Evolutionary conservation across 768 basidiomycete genomes (phyloP), one percentile per base, ranked within the genome.

Genomic region (Clitopilus hobsonii): DNA sequence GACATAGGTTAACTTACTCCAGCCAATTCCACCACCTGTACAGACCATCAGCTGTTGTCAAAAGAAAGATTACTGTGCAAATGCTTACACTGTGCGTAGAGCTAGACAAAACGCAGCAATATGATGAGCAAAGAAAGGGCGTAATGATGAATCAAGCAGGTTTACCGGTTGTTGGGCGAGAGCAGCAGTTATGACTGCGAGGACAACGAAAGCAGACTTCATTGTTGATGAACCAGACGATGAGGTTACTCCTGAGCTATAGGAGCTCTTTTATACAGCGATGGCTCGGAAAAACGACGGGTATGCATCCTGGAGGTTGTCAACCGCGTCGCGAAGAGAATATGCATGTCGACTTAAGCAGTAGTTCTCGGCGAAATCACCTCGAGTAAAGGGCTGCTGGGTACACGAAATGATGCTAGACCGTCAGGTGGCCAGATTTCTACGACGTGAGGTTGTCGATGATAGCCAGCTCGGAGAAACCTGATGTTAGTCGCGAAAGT

Each of bases 1-100:
- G 38, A n/a, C 13, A 22, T 25, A 53, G 20, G n/a, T 32, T n/a
- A 6, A 26, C 65, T 23, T 61, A 66, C 65, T 57, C 63, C 62
- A 66, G 32, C 58, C 59, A 20, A 63, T 58, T 5, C 65, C 64
- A 25, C 65, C 65, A 38, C 65, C 65, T 65, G 22, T n/a, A 2
- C 51, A 14, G 38, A 13, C 4, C 3, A 50, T 60, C 26, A 56
- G 28, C 26, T 53, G n/a, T n/a, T n/a, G n/a, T n/a, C n/a, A n/a
- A n/a, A n/a, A n/a, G n/a, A n/a, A n/a, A n/a, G n/a, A n/a, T n/a
- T n/a, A n/a, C n/a, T n/a, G n/a, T n/a, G n/a, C n/a, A 18, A 38
- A 26, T 6, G 56, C 62, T 13, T 56, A 63, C 62, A 63, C 60
- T 63, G 62, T 23, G 57, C 62, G 27, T 62, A 63, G 27, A 57